Percentiles rank a stretch among this genome's conserved stretches.
Conservation (phyloP, 1,139 yeast species). For the Zygosaccharomyces pseudobailii region DNA sequence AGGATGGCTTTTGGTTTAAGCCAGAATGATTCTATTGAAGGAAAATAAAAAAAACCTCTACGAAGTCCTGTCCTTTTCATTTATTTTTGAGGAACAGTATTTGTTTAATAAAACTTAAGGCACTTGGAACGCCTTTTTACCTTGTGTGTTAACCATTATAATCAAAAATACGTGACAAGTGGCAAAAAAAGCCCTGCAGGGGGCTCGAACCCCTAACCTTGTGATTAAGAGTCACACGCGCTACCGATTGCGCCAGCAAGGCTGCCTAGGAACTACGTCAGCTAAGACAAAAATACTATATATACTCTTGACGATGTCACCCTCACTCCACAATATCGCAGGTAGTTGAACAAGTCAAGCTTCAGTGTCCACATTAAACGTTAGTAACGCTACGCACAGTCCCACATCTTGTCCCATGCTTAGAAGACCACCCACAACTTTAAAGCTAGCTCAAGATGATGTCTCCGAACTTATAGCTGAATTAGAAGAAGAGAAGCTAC, state of each 20-base stretch:
- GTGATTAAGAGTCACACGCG: conserved; percentile 45
- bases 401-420: conserved; percentile 12
- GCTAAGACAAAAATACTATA: no score
- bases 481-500: conserved; percentile 24
- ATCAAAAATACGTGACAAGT: neutral
- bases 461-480: conserved; percentile 24
- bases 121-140: no score
- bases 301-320: neutral
- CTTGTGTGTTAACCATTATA: neutral
- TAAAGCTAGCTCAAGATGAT: conserved; percentile 22
- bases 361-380: no score
- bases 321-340: neutral
- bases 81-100: no score
- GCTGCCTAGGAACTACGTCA: conserved; percentile 19
- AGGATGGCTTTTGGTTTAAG: no score
- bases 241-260: conserved; percentile 47
- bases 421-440: conserved; percentile 24
- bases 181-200: conserved; percentile 37
- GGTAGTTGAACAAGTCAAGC: no score
- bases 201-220: conserved; percentile 45
- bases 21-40: no score
- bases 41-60: no score
- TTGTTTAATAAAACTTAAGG: no score
- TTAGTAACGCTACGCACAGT: no score
- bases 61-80: no score